Evolutionary conservation across 345 rosid species (phyloP), one percentile per base, ranked within the genome.

Genomic region (Hibiscus tridactylites): DNA sequence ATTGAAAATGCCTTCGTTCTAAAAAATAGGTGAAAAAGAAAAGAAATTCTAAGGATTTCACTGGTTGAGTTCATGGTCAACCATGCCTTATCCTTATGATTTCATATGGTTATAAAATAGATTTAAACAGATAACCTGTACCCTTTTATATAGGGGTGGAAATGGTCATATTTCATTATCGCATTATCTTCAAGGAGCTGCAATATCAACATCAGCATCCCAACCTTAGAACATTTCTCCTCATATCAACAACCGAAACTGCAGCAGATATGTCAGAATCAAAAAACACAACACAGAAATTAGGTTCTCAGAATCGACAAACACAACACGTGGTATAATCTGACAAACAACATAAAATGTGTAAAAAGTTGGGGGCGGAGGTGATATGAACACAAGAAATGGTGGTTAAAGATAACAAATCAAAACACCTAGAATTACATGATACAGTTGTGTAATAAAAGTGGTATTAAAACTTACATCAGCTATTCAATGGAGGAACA

Each of bases 231-330:
- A n/a, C 70, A 19, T 54, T 42, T 64, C 62, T 24, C 61, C 65
- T 68, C 65, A 4, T 31, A 35, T 58, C 81, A 39, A 52, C 67
- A 46, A 67, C 46, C 42, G 60, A 57, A 11, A 73, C 83, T 80
- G 78, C 80, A 83, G 75, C 39, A 19, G 59, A 39, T 47, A 54
- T 50, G 66, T 47, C 13, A 47, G 52, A 10, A 47, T 47, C 52
- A 47, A 9, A 16, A 12, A 47, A 2, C 33, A 21, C 9, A 10
- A 26, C 5, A 2, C 39, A 35, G 6, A 35, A 35, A 35, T 35
- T 35, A 64, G 47, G 53, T 16, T 7, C 5, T 39, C 29, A 9
- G 17, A 42, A 4, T 29, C 68, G 3, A 28, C 68, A 64, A 8
- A 19, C 52, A 19, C 16, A 39, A 16, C 6, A 37, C 47, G 17